Evolutionary conservation across 192 early-diverging fungal species (phyloP), one percentile per base, ranked within the genome.

Genomic region (Gonapodya prolifera): DNA sequence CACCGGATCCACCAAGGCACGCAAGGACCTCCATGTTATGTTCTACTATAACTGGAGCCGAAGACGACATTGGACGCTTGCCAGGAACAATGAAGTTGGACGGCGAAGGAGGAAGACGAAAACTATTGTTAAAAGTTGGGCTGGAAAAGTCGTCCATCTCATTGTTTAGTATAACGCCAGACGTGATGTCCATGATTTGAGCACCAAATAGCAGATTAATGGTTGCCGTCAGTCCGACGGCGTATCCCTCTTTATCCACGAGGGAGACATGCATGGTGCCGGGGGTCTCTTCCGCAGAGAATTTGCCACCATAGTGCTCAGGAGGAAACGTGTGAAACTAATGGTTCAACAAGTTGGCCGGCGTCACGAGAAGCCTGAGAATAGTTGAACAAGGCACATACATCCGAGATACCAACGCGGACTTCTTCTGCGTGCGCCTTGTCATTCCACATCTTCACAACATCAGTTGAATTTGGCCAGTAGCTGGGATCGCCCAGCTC

Each of bases 261-360:
- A 92, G 86, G 0, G 95, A 97, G 30, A 98, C 78, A 83, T 97
- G 95, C 33, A 94, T 95, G 1, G 96, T 98, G 23, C 96, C 96
- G 77, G 94, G 96, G 77, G 90, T 89, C 35, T 91, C 89, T 13
- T 88, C 83, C 16, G 89, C 82, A 29, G 92, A 91, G 85, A 91
- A 97, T 36, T 86, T 79, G 18, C 95, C 92, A 34, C 91, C 85
- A 82, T 98, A 98, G 82, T 96, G 90, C 2, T 80, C 77, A 2
- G 90, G 85, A 23, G 85, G 85, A 78, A 90, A 91, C 0, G 94
- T 96, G 1, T 79, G 79, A 2, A 80, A 34, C 83, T 84, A 35
- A 34, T 29, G 8, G 45, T 69, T n/a, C 45, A 69, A 16, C 45
- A n/a, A n/a, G n/a, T n/a, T n/a, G n/a, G n/a, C n/a, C n/a, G n/a